phyloP scores from a whole-genome alignment of 805 yeast species.

The Blastobotrys terrestris region DNA sequence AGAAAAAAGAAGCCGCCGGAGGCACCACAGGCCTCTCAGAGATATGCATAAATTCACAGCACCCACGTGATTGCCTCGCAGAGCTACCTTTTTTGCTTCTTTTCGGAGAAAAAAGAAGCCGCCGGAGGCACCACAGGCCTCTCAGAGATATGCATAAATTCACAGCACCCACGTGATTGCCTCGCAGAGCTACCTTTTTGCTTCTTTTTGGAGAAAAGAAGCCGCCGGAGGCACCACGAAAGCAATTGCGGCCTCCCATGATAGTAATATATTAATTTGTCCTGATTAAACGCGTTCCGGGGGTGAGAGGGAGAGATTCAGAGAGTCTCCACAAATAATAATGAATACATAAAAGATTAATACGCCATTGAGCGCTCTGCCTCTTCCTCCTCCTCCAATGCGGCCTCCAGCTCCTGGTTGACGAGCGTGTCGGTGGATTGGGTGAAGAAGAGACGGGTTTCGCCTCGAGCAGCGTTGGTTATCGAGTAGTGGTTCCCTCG shows the following conservation, averaged over 20 bases:
- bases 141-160: too few species aligned
- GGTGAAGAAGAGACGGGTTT: conserved; percentile 66
- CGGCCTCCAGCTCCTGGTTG: conserved; percentile 2
- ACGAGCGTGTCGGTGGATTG: conserved; percentile 41
- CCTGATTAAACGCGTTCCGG: not conserved
- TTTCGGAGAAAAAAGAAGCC: too few species aligned
- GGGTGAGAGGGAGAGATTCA: not conserved
- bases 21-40: too few species aligned
- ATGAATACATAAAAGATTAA: not conserved
- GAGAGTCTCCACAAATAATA: not conserved
- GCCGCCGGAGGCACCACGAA: not conserved
- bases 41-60: too few species aligned
- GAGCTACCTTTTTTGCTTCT: too few species aligned
- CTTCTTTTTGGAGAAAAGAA: not conserved
- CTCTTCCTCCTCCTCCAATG: conserved; percentile 2
- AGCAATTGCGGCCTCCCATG: not conserved
- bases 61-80: too few species aligned
- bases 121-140: too few species aligned
- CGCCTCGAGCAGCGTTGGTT: conserved; percentile 50
- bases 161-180: too few species aligned
- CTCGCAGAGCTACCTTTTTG: too few species aligned
- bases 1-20: too few species aligned
- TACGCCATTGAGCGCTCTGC: not conserved
- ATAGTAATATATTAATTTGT: not conserved
- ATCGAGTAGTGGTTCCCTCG: conserved; percentile 68